phyloP scores from a whole-genome alignment of 1,284 basidiomycete genomes.

The Apiotrichum brassicae region DNA sequence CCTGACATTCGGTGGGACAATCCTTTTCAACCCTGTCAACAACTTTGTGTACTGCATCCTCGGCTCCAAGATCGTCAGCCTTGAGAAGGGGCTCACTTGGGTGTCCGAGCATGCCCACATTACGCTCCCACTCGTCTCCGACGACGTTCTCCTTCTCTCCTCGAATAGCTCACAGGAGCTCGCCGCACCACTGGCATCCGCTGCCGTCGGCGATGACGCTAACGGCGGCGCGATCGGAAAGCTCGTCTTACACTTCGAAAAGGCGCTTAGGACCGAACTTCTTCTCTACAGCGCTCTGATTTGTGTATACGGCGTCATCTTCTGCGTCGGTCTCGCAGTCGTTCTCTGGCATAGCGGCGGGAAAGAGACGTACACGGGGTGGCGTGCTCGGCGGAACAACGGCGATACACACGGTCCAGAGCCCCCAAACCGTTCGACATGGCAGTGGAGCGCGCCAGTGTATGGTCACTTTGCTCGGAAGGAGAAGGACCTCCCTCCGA shows the following conservation, averaged over 20 bases:
- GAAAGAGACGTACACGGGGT: conserved; percentile 15
- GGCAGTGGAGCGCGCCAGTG: neutral
- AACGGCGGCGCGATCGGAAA: conserved; percentile 62
- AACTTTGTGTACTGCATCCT: conserved; percentile 84
- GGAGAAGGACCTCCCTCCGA: neutral
- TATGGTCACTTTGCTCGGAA: neutral
- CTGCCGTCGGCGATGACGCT: conserved; percentile 62
- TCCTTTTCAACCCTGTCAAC: conserved; percentile 71
- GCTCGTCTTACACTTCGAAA: conserved; percentile 66
- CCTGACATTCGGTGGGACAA: conserved; percentile 70
- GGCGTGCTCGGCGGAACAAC: neutral
- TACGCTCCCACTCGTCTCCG: conserved; percentile 66
- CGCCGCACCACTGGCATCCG: conserved; percentile 67
- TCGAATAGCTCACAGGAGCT: conserved; percentile 64
- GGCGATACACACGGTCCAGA: neutral
- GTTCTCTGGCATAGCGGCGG: conserved; percentile 40
- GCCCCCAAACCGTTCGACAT: too few relatives aligned
- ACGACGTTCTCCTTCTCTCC: conserved; percentile 68
- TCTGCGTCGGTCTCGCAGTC: conserved; percentile 33
- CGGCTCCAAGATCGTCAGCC: conserved; percentile 76
- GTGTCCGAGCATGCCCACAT: conserved; percentile 78
- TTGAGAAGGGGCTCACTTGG: conserved; percentile 86
- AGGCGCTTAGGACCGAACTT: conserved; percentile 67
- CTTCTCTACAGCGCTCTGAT: conserved; percentile 76
- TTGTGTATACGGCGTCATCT: conserved; percentile 58